Conservation (phyloP, 179 eudicot species). For the Gypsophila paniculata region DNA sequence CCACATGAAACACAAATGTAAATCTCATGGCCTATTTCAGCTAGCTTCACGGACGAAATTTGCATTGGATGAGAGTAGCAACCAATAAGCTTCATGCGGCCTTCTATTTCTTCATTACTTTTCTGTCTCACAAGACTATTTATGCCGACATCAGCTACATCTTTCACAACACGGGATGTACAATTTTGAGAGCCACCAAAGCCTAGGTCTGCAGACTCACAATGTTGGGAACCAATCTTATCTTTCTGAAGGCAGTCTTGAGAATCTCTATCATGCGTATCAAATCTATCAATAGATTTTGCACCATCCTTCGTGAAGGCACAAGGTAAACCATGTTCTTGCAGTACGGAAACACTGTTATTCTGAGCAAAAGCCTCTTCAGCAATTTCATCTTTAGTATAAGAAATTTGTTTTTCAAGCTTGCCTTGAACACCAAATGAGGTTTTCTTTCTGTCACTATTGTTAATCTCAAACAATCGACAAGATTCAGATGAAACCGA, state of each 20-base stretch:
- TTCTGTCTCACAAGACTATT: conserved; percentile 23
- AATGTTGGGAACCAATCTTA: conserved; percentile 18
- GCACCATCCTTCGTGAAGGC: conserved; percentile 12
- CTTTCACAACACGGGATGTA: conserved; percentile 25
- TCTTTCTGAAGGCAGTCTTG: conserved; percentile 16
- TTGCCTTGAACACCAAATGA: conserved; percentile 23
- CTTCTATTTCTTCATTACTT: conserved; percentile 24
- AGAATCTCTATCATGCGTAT: conserved; percentile 16
- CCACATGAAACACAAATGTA: conserved; percentile 72
- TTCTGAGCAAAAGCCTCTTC: conserved; percentile 27
- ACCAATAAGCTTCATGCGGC: conserved; percentile 44
- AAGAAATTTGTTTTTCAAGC: conserved; percentile 18
- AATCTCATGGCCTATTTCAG: conserved; percentile 42
- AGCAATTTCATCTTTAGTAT: conserved; percentile 14
- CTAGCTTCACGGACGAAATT: conserved; percentile 57
- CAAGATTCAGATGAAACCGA: conserved; percentile 30
- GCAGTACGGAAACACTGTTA: conserved; percentile 16
- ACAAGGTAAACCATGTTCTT: conserved; percentile 18
- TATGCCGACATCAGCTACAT: conserved; percentile 23
- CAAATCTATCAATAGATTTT: conserved; percentile 20
- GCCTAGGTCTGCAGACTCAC: conserved; percentile 31
- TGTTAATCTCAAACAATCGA: conserved; percentile 20
- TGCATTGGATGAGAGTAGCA: conserved; percentile 61
- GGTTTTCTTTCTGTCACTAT: conserved; percentile 13
- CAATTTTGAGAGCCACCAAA: conserved; percentile 18